phyloP scores from a whole-genome alignment of 208 protist species.

The Crithidia bombi region DNA sequence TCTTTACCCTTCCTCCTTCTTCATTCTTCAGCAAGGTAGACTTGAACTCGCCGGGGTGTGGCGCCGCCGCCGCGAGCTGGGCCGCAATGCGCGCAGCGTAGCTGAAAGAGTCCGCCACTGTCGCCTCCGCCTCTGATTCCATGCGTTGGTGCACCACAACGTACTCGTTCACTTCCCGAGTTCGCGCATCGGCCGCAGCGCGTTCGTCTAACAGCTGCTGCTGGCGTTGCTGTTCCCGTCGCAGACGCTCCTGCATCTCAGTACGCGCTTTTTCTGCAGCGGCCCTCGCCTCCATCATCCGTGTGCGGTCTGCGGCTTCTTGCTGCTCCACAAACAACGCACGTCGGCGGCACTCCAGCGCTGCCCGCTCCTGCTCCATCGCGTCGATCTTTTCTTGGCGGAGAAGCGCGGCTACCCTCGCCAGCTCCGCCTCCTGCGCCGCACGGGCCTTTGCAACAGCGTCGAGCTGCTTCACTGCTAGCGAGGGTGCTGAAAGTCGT shows the following conservation, averaged over 20 bases:
- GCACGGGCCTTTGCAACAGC: neutral
- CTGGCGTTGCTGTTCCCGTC: slow-evolving; percentile 3
- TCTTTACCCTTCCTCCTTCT: too few relatives aligned
- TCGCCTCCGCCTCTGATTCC: slow-evolving; percentile 21
- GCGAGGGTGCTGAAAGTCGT: neutral
- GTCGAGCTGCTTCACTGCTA: neutral
- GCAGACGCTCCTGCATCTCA: slow-evolving; percentile 19
- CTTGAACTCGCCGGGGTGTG: slow-evolving; percentile 3
- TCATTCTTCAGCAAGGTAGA: neutral
- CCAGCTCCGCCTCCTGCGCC: slow-evolving; percentile 15
- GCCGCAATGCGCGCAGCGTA: slow-evolving; percentile 30
- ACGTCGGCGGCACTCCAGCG: slow-evolving; percentile 33
- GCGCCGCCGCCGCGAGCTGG: slow-evolving; percentile 23
- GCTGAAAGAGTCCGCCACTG: slow-evolving; percentile 26
- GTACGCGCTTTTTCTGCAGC: slow-evolving; percentile 37
- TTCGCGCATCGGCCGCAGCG: slow-evolving; percentile 17
- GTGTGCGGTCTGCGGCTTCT: slow-evolving; percentile 47
- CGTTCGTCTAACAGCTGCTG: slow-evolving; percentile 7
- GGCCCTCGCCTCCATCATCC: slow-evolving; percentile 32
- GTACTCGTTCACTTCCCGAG: slow-evolving; percentile 38
- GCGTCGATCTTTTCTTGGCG: slow-evolving; percentile 44
- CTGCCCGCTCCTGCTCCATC: slow-evolving; percentile 40
- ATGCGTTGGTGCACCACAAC: slow-evolving; percentile 20
- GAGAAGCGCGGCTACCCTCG: slow-evolving; percentile 18
- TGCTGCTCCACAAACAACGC: slow-evolving; percentile 36